These are phyloP conservation scores for Xanthoconium stramineum DNA, from an alignment of 768 basidiomycete species.

Conservation along the genomic window DNA sequence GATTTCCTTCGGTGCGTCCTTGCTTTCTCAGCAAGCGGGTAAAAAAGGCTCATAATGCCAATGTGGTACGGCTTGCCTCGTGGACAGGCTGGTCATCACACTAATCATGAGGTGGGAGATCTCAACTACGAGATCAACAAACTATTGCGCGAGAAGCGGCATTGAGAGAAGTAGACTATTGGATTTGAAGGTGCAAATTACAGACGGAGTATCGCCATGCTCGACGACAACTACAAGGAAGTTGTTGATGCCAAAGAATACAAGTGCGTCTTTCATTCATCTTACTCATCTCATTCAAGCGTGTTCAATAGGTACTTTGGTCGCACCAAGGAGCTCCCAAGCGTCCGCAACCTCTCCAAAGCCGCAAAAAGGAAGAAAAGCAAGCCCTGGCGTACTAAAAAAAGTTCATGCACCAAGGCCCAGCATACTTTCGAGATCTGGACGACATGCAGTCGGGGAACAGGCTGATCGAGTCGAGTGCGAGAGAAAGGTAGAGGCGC, in stretches of 20 bases:
- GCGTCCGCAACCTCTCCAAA: constrained; percentile 94
- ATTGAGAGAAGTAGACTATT: constrained; percentile 99
- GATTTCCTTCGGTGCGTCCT: no score
- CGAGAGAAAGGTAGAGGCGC: constrained; percentile 69
- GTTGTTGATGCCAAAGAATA: constrained; percentile 97
- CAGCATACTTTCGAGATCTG: constrained; percentile 86
- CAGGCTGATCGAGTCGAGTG: constrained; percentile 63
- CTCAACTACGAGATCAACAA: constrained; percentile 98
- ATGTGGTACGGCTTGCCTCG: no score
- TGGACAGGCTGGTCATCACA: background rate
- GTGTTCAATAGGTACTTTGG: constrained; percentile 78
- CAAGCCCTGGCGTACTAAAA: constrained; percentile 72
- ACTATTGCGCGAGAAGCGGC: constrained; percentile 89
- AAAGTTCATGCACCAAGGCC: constrained; percentile 85
- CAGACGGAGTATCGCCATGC: constrained; percentile 87
- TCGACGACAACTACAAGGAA: constrained; percentile 93
- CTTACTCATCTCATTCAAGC: background rate
- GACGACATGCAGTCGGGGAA: constrained; percentile 65
- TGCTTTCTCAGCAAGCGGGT: no score
- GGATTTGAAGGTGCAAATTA: constrained; percentile 95
- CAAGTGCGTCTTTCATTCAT: constrained; percentile 56
- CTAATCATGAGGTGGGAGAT: constrained; percentile 92
- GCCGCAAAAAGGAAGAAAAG: constrained; percentile 80
- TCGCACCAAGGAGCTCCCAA: constrained; percentile 92
- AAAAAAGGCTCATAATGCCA: no score